Evolutionary conservation across 441 rosid genomes (phyloP), one percentile per base, ranked within the genome.

Genomic region (Populus hybrid): DNA sequence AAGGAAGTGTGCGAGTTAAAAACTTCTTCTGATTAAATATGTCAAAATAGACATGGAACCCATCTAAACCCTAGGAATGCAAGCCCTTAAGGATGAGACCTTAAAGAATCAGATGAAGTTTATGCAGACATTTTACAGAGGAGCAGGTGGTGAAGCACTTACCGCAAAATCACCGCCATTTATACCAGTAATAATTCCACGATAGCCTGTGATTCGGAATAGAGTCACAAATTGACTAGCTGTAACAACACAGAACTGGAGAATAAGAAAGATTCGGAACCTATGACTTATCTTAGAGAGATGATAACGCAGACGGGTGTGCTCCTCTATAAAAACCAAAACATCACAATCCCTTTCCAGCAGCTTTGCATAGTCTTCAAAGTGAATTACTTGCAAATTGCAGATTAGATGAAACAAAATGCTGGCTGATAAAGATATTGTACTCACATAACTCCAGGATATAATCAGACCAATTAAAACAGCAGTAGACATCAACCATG

Each of bases 281-380:
- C 97, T 90, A 82, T 95, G 98, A 87, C 99, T 95, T 78, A 95
- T 95, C 85, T 93, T 93, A 73, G 99, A 92, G 16, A 93, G 93
- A 76, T 92, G 85, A 82, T 89, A 79, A 2, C 97, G 89, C 10
- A 93, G 87, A 64, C 89, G 95, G 42, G 85, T 84, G 77, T 93
- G 99, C 79, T 93, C 97, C 50, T 92, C 89, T 69, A 95, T 89
- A 67, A 90, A 88, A 70, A 86, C 76, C 68, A 87, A 74, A 82
- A 93, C 90, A 72, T 91, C 94, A 6, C 88, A 86, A 42, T 92
- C 99, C 33, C 86, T 88, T 73, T 90, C 93, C 83, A 93, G 69
- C 42, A 89, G 91, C 88, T 90, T 91, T 2, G 88, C 88, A 14
- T 93, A 93, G 77, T 92, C 97, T 40, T 93, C 91, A 59, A 93